These are phyloP conservation scores for Rhodotorula kratochvilovae DNA, from an alignment of 768 basidiomycete genomes.

Conservation along the genomic window DNA sequence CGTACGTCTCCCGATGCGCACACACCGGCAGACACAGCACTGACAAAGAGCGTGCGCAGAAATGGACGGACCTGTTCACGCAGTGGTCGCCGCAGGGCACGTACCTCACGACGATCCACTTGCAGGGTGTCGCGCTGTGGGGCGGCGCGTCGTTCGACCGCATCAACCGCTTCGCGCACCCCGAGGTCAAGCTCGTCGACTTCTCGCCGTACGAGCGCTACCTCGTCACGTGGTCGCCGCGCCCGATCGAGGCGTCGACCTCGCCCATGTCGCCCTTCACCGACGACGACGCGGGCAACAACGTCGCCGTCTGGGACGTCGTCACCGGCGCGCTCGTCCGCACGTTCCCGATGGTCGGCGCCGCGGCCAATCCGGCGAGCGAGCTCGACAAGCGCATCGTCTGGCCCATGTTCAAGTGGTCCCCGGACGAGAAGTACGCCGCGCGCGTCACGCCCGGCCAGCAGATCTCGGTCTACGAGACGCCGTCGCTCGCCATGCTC, in stretches of 20 bases:
- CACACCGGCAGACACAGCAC: not conserved
- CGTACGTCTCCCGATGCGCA: slow-evolving; percentile 52
- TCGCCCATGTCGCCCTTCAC: slow-evolving; percentile 59
- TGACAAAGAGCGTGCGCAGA: slow-evolving; percentile 50
- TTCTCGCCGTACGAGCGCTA: slow-evolving; percentile 97
- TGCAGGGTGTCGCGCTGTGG: slow-evolving; percentile 93
- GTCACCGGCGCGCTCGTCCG: slow-evolving; percentile 86
- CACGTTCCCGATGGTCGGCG: slow-evolving; percentile 68
- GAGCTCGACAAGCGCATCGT: slow-evolving; percentile 59
- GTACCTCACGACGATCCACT: slow-evolving; percentile 86
- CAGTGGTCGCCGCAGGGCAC: slow-evolving; percentile 96
- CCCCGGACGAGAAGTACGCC: slow-evolving; percentile 89
- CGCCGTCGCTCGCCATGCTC: slow-evolving; percentile 86
- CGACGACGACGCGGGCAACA: slow-evolving; percentile 91
- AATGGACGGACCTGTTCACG: slow-evolving; percentile 95
- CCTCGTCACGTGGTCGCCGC: slow-evolving; percentile 94
- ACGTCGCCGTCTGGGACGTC: slow-evolving; percentile 97
- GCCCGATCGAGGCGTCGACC: slow-evolving; percentile 69
- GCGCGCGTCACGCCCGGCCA: slow-evolving; percentile 81
- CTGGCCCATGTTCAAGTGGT: slow-evolving; percentile 97
- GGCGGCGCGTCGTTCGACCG: slow-evolving; percentile 85
- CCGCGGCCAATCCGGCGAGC: slow-evolving; percentile 51
- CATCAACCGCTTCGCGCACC: slow-evolving; percentile 88
- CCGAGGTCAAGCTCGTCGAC: slow-evolving; percentile 88
- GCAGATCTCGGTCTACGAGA: slow-evolving; percentile 93